phyloP scores from a whole-genome alignment of 1,284 basidiomycete species.

The Taiwanofungus camphoratus region DNA sequence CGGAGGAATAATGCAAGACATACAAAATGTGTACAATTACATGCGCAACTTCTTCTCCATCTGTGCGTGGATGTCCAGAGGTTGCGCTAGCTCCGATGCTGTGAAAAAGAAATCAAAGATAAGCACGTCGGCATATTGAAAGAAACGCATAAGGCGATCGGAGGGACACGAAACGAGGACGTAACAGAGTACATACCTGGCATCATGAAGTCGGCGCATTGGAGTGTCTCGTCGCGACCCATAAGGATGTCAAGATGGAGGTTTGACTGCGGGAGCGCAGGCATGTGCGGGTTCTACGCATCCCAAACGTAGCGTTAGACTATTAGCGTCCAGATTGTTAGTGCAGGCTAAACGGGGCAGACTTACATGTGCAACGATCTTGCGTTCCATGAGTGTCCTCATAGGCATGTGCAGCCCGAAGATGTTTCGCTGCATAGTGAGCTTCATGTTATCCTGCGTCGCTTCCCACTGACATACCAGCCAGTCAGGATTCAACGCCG shows the following conservation, averaged over 20 bases:
- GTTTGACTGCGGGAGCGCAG: conserved; percentile 64
- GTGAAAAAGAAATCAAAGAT: conserved; percentile 2
- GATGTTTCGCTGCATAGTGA: conserved; percentile 81
- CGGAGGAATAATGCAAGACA: too few relatives aligned
- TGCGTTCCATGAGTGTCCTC: conserved; percentile 90
- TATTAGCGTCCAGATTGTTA: background rate
- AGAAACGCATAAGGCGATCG: too few relatives aligned
- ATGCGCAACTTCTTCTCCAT: conserved; percentile 67
- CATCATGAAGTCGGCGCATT: conserved; percentile 33
- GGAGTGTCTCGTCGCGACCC: conserved; percentile 82
- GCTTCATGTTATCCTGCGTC: conserved; percentile 84
- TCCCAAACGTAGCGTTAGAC: background rate
- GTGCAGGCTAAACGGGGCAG: background rate
- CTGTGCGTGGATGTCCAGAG: conserved; percentile 61
- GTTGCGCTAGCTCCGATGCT: conserved; percentile 49
- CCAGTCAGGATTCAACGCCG: background rate
- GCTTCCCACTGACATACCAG: conserved; percentile 72
- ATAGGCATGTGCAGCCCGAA: conserved; percentile 88
- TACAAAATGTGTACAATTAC: conserved; percentile 26
- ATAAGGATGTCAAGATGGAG: conserved; percentile 86
- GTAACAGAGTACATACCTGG: conserved; percentile 38
- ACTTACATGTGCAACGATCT: conserved; percentile 73
- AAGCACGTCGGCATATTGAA: too few relatives aligned
- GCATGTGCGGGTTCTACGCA: conserved; percentile 56
- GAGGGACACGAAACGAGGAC: background rate